Evolutionary conservation across 805 yeast species (phyloP).

Genomic region (Wickerhamomyces pijperi): DNA sequence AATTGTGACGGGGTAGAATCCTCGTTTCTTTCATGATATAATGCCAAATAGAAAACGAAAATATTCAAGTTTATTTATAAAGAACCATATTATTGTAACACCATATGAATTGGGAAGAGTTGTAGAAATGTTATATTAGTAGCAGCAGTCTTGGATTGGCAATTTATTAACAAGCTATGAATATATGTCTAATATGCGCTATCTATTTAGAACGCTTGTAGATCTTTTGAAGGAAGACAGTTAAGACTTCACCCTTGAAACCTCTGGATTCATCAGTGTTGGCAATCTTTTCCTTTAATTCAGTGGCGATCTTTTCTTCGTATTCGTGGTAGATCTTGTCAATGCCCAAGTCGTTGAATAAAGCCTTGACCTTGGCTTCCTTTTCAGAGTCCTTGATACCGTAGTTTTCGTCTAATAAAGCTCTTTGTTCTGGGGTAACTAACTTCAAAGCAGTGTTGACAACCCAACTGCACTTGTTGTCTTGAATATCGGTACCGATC

Average conservation of each 20-base stretch:
- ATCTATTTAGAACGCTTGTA: slow-evolving; percentile 82
- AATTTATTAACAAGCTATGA: no score
- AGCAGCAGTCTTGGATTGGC: no score
- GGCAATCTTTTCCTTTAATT: slow-evolving; percentile 56
- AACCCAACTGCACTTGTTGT: slow-evolving; percentile 97
- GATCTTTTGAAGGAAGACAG: slow-evolving; percentile 77
- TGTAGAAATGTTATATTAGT: no score
- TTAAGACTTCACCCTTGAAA: slow-evolving; percentile 79
- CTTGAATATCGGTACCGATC: slow-evolving; percentile 97
- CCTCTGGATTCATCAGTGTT: slow-evolving; percentile 82
- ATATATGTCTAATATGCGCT: no score
- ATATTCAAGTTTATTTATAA: not conserved
- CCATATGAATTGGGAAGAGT: no score
- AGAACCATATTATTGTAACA: not conserved
- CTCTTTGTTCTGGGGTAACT: slow-evolving; percentile 73
- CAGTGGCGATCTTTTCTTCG: slow-evolving; percentile 66
- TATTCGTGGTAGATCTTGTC: slow-evolving; percentile 63
- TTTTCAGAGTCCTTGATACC: slow-evolving; percentile 67
- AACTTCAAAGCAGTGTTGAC: slow-evolving; percentile 82
- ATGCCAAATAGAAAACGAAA: not conserved
- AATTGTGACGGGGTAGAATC: no score
- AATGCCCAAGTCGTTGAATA: slow-evolving; percentile 66
- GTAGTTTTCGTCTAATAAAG: slow-evolving; percentile 73
- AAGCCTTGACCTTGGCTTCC: slow-evolving; percentile 60
- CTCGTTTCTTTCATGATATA: slow-evolving; percentile 1